Base-by-base conservation (phyloP, 176 grass and related monocot genomes). In the Alloteropsis semialata region DNA sequence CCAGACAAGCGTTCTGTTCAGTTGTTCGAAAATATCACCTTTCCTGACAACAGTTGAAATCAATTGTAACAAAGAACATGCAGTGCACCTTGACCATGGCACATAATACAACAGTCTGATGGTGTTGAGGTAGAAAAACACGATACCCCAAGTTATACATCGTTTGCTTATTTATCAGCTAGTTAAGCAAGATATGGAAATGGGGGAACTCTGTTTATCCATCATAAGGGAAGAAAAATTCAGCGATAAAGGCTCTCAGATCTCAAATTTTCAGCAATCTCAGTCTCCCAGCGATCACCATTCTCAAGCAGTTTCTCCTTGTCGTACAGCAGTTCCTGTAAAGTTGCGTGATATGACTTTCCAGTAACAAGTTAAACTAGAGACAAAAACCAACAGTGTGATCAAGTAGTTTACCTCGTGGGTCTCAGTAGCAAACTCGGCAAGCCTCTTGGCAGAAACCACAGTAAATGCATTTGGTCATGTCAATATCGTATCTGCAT, bases 381-480 rank as follows among this genome's bases (percentile, higher is more conserved):
- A 69, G 27, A 56, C 1, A 83, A 57, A 57, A 51, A 3, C 6
- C 5, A 11, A 39, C 11, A 41, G 21, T n/a, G 1, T 43, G 60
- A 45, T 61, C 13, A 79, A 30, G 45, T 25, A 21, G 45, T 74
- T 79, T 86, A 99, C 93, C 85, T 99, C 96, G 17, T 99, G 96
- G 63, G 96, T 99, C 79, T 99, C 96, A 39, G 96, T 99, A 45
- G 96, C 85, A 69, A 99, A 99, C 91, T 99, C 96, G 96, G 63
- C 96, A 99, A 21, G 96, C 96, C 78, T 99, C 96, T 76, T 99
- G 96, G 83, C 96, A 99, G 85, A 96, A 99, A 45, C 96, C 96
- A 65, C 93, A 99, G 77, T 99, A 99, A 74, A 99, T 99, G 85
- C 96, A 99, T 84, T 99, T 99, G 36, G 96, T 99, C 96, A 99